These are phyloP conservation scores for Globisporangium nagaii DNA, from an alignment of 352 stramenopile genomes.

Conservation along the genomic window DNA sequence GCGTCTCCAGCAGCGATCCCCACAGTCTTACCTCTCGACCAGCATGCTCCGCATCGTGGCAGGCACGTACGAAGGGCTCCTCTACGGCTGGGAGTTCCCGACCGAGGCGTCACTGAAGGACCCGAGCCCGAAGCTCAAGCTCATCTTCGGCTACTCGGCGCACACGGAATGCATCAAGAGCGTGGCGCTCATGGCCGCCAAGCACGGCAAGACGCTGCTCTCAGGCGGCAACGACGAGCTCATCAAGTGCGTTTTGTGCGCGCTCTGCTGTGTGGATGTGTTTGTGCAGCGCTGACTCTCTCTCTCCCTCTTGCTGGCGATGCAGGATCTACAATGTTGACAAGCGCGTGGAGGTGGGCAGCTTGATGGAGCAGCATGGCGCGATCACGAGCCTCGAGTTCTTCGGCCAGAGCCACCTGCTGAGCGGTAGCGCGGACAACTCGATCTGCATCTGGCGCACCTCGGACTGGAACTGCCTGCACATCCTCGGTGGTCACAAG, in stretches of 20 bases:
- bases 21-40: neutral
- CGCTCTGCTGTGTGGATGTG: neutral
- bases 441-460: constrained; percentile 89
- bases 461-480: constrained; percentile 86
- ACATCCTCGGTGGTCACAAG: constrained; percentile 88
- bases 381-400: constrained; percentile 86
- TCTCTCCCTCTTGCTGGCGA: constrained; percentile 6
- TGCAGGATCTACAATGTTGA: constrained; percentile 85
- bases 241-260: constrained; percentile 58
- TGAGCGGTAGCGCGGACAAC: constrained; percentile 84
- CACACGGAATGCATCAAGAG: constrained; percentile 86
- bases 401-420: constrained; percentile 80
- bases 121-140: constrained; percentile 59
- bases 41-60: constrained; percentile 74
- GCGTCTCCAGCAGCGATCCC: neutral
- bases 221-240: constrained; percentile 82
- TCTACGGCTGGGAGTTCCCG: constrained; percentile 79
- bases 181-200: constrained; percentile 71
- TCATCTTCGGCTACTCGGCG: constrained; percentile 80
- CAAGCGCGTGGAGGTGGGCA: constrained; percentile 83
- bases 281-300: neutral
- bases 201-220: constrained; percentile 78
- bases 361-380: constrained; percentile 82
- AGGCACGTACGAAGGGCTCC: constrained; percentile 82
- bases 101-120: constrained; percentile 17